These are phyloP conservation scores for Alternaria sp. DNA, from an alignment of 2,329 filamentous ascomycete genomes.

Conservation along the genomic window DNA sequence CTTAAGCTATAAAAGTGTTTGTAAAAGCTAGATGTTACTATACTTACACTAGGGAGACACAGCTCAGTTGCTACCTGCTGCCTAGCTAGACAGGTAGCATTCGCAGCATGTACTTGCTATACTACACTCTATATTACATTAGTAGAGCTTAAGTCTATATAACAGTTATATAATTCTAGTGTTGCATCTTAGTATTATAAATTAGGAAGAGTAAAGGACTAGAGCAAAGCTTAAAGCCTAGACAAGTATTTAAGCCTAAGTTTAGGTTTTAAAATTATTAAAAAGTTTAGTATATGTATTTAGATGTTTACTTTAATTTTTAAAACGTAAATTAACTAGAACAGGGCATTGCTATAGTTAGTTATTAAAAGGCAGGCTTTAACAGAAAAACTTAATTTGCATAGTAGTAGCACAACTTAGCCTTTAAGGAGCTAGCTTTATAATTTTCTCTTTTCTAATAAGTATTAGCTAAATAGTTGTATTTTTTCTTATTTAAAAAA, in stretches of 20 bases:
- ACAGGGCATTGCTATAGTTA: neutral
- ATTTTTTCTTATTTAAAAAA: slow-evolving; percentile 5
- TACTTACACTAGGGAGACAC: slow-evolving; percentile 13
- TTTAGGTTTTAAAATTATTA: slow-evolving; percentile 15
- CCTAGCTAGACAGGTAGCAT: neutral
- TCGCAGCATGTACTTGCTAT: slow-evolving; percentile 8
- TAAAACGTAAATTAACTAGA: neutral
- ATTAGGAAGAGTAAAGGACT: slow-evolving; percentile 11
- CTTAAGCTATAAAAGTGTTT: slow-evolving; percentile 11
- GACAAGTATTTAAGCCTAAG: slow-evolving; percentile 14
- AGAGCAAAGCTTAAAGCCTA: slow-evolving; percentile 13
- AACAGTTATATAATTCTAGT: slow-evolving; percentile 18
- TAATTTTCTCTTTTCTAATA: slow-evolving; percentile 7
- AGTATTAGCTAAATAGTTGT: slow-evolving; percentile 6
- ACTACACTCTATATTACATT: slow-evolving; percentile 13
- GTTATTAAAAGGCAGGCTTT: slow-evolving; percentile 6
- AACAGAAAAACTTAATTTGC: slow-evolving; percentile 10
- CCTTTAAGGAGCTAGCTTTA: slow-evolving; percentile 9
- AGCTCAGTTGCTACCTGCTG: slow-evolving; percentile 5
- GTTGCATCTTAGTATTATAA: slow-evolving; percentile 14
- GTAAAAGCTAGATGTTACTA: neutral
- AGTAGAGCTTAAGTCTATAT: slow-evolving; percentile 15
- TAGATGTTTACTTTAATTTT: slow-evolving; percentile 9
- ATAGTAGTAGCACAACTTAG: slow-evolving; percentile 7
- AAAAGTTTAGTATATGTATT: slow-evolving; percentile 9